Conservation (phyloP, 2,329 filamentous ascomycete species). For the Trichophyton schoenleinii region DNA sequence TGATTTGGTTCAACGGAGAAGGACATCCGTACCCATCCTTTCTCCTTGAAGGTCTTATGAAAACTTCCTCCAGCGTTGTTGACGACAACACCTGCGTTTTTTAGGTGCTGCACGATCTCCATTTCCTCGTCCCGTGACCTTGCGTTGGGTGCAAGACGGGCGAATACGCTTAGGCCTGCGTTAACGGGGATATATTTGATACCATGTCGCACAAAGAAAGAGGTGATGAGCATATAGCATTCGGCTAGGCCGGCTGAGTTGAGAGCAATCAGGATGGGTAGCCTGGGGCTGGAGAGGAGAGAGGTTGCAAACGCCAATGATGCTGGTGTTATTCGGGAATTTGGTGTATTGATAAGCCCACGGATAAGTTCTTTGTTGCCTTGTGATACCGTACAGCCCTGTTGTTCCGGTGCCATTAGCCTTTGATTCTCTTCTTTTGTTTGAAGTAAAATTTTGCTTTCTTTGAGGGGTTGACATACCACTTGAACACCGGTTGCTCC, state of each 20-base stretch:
- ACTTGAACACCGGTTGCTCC: slow-evolving; percentile 15
- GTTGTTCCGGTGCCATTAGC: not conserved
- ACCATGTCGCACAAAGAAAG: slow-evolving; percentile 15
- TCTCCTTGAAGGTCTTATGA: slow-evolving; percentile 14
- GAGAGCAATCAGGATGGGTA: slow-evolving; percentile 15
- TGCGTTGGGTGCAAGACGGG: slow-evolving; percentile 14
- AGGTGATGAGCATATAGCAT: slow-evolving; percentile 17
- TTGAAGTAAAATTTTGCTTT: not conserved
- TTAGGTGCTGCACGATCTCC: slow-evolving; percentile 12
- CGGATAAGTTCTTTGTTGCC: slow-evolving; percentile 14
- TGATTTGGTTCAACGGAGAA: slow-evolving; percentile 16
- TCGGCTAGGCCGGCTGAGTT: slow-evolving; percentile 17
- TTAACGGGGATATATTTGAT: slow-evolving; percentile 19
- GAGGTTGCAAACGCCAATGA: slow-evolving; percentile 15
- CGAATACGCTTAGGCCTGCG: slow-evolving; percentile 18
- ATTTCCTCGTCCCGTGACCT: slow-evolving; percentile 19
- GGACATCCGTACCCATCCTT: slow-evolving; percentile 19
- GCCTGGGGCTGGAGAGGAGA: slow-evolving; percentile 16
- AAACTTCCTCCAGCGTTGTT: slow-evolving; percentile 14
- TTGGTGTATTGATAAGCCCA: slow-evolving; percentile 13
- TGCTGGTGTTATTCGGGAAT: slow-evolving; percentile 16
- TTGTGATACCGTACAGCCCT: slow-evolving; percentile 18
- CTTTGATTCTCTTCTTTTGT: not conserved
- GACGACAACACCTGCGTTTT: slow-evolving; percentile 16
- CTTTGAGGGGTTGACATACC: slow-evolving; percentile 9